These are phyloP conservation scores for Carex cristatella DNA, from an alignment of 176 grass and related monocot genomes.

Conservation along the genomic window DNA sequence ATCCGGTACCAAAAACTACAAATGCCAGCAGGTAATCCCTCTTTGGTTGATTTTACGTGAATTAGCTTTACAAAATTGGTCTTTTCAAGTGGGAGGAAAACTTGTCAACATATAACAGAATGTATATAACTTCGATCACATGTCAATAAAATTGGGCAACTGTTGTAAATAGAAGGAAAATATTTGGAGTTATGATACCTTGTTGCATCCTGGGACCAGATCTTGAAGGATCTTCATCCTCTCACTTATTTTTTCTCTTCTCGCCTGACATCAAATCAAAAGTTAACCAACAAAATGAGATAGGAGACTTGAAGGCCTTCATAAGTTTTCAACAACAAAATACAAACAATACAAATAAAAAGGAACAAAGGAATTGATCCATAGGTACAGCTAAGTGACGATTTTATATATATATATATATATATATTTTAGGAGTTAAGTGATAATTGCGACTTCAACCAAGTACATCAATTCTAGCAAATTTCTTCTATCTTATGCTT, in stretches of 20 bases:
- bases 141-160: neutral
- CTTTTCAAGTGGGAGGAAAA: neutral
- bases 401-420: no score
- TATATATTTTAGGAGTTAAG: no score
- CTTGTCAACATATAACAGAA: neutral
- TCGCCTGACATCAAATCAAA: constrained; percentile 50
- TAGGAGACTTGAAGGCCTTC: neutral
- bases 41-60: neutral
- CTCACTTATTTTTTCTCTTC: constrained; percentile 95
- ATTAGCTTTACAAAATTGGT: neutral
- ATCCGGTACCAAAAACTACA: neutral
- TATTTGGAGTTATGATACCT: constrained; percentile 34
- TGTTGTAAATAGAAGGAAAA: neutral
- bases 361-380: neutral
- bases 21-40: neutral
- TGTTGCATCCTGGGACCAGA: constrained; percentile 94
- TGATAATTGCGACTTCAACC: neutral
- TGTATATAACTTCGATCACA: neutral
- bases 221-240: constrained; percentile 97
- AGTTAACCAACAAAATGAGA: neutral
- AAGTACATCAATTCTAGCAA: neutral
- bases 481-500: neutral
- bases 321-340: neutral
- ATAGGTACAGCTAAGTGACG: neutral
- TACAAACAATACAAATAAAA: neutral